These are phyloP conservation scores for Dichotomopilus funicola DNA, from an alignment of 2,329 filamentous ascomycete species.

Conservation along the genomic window DNA sequence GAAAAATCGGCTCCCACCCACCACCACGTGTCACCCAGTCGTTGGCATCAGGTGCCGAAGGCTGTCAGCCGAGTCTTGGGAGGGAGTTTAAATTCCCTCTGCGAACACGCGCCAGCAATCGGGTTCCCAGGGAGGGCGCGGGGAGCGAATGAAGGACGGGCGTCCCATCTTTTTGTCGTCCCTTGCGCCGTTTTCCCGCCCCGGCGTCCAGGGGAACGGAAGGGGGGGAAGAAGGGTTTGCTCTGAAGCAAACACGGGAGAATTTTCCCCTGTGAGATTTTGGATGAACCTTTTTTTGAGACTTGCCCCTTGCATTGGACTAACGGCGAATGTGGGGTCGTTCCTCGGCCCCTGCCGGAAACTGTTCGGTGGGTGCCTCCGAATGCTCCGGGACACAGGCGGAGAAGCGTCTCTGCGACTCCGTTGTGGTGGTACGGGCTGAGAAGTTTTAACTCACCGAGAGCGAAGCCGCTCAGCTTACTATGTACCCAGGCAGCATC, in stretches of 20 bases:
- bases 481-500: too few species aligned
- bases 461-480: not conserved
- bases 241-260: not conserved
- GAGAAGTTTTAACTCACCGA: too few species aligned
- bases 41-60: slow-evolving; percentile 20
- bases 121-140: too few species aligned
- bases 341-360: slow-evolving; percentile 17
- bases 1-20: slow-evolving; percentile 11
- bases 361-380: slow-evolving; percentile 4
- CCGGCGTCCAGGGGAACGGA: not conserved
- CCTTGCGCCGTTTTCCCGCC: not conserved
- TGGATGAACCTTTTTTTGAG: slow-evolving; percentile 4
- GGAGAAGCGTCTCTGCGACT: too few species aligned
- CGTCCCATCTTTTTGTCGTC: not conserved
- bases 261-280: slow-evolving; percentile 4
- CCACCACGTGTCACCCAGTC: slow-evolving; percentile 25
- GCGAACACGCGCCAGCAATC: too few species aligned
- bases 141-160: not conserved
- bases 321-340: slow-evolving; percentile 7
- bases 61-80: not conserved
- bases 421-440: too few species aligned
- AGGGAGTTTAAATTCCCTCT: too few species aligned
- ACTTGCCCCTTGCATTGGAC: slow-evolving; percentile 11
- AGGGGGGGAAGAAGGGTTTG: not conserved
- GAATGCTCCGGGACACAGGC: not conserved